A percentile compares a stretch with the other conserved stretches of the same genome.
Conservation (phyloP, 1,139 yeast genomes). For the Debaryomycetaceae sp. region DNA sequence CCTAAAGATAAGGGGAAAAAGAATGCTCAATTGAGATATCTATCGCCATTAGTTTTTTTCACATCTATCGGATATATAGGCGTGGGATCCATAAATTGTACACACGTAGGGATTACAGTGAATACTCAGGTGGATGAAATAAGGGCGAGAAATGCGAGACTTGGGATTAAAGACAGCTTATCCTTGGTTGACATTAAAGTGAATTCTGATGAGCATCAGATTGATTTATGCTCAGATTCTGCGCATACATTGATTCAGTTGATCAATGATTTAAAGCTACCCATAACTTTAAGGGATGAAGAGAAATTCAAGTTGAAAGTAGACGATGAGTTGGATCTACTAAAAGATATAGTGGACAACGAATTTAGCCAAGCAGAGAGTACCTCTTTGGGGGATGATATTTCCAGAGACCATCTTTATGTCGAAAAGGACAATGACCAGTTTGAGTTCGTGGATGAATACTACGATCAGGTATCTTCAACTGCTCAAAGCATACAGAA, state of each 20-base stretch:
- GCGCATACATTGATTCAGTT: slow-evolving; percentile 66
- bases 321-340: slow-evolving; percentile 38
- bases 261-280: slow-evolving; percentile 68
- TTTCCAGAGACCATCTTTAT: background rate
- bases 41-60: slow-evolving; percentile 20
- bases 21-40: slow-evolving; percentile 11
- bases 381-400: background rate
- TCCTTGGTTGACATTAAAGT: slow-evolving; percentile 43
- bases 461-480: slow-evolving; percentile 2
- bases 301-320: slow-evolving; percentile 48
- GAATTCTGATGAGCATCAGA: slow-evolving; percentile 44
- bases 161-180: slow-evolving; percentile 18
- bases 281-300: slow-evolving; percentile 54
- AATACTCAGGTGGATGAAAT: slow-evolving; percentile 23
- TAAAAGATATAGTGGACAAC: slow-evolving; percentile 45
- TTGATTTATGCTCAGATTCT: slow-evolving; percentile 83
- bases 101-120: slow-evolving; percentile 40
- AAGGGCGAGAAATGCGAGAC: slow-evolving; percentile 14
- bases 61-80: slow-evolving; percentile 40
- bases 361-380: slow-evolving; percentile 15
- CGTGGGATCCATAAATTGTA: slow-evolving; percentile 41
- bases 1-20: slow-evolving; percentile 2
- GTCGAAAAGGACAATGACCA: background rate
- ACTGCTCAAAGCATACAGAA: background rate
- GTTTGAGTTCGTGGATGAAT: slow-evolving; percentile 21